phyloP scores from a whole-genome alignment of 352 stramenopile species.

The Globisporangium sylvaticum region DNA sequence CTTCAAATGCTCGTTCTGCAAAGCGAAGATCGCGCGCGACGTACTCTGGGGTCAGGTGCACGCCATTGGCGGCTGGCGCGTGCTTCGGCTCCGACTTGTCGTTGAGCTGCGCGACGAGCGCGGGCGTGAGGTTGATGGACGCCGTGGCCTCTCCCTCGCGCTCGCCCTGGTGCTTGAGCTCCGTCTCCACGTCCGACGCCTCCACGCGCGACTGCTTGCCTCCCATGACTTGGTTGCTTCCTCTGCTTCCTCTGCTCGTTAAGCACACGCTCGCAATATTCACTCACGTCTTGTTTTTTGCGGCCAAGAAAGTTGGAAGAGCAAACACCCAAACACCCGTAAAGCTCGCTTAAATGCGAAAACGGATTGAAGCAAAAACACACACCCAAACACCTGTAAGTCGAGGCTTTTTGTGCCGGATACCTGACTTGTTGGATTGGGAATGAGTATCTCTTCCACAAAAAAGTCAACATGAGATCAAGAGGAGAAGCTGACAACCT shows the following conservation, averaged over 20 bases:
- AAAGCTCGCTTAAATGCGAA: neutral
- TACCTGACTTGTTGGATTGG: too few species aligned
- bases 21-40: slow-evolving; percentile 12
- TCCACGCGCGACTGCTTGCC: slow-evolving; percentile 77
- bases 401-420: too few species aligned
- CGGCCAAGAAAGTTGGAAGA: slow-evolving; percentile 3
- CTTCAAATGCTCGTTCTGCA: neutral
- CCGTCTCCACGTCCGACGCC: slow-evolving; percentile 46
- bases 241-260: neutral
- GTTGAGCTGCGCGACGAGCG: slow-evolving; percentile 69
- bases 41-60: slow-evolving; percentile 40
- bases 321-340: neutral
- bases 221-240: slow-evolving; percentile 42
- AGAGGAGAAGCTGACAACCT: too few species aligned
- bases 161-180: slow-evolving; percentile 43
- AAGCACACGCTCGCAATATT: neutral
- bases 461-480: too few species aligned
- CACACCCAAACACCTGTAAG: neutral
- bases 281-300: slow-evolving; percentile 12
- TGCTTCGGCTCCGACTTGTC: slow-evolving; percentile 28
- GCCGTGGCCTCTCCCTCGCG: slow-evolving; percentile 39
- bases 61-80: slow-evolving; percentile 7
- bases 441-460: too few species aligned
- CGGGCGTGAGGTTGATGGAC: slow-evolving; percentile 68
- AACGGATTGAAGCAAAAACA: neutral